Evolutionary conservation across 2,329 filamentous ascomycete species (phyloP).

Genomic region (Epichloe uncinata): DNA sequence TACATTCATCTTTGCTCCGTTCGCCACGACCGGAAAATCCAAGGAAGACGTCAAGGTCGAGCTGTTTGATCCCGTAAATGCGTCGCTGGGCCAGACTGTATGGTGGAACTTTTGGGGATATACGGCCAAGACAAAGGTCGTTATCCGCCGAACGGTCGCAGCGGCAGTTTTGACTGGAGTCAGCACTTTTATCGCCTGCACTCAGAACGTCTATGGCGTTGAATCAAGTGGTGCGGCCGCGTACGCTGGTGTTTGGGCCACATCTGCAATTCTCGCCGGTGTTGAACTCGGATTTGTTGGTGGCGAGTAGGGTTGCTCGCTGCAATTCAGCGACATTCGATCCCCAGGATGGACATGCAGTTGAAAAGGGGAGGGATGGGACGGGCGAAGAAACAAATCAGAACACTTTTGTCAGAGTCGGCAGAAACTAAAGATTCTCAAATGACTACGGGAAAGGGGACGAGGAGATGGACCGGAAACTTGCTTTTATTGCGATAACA

Average conservation of each 20-base stretch:
- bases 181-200: constrained; percentile 51
- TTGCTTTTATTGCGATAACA: neutral
- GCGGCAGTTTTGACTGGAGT: constrained; percentile 43
- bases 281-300: constrained; percentile 37
- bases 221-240: constrained; percentile 54
- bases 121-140: constrained; percentile 45
- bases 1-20: constrained; percentile 65
- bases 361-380: neutral
- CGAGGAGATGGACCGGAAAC: neutral
- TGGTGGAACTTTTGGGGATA: constrained; percentile 62
- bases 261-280: constrained; percentile 48
- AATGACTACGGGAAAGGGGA: neutral
- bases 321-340: neutral
- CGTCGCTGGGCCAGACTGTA: constrained; percentile 56
- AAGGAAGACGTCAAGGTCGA: constrained; percentile 33
- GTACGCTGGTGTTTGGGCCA: constrained; percentile 66
- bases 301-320: constrained; percentile 20
- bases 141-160: constrained; percentile 50
- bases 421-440: neutral
- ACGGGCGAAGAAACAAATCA: neutral
- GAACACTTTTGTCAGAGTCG: neutral
- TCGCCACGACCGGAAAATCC: constrained; percentile 38
- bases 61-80: constrained; percentile 50
- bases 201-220: constrained; percentile 54
- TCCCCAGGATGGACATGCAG: too few relatives aligned